These are phyloP conservation scores for Pulicaria dysenterica DNA, from an alignment of 129 eudicot genomes.

Conservation along the genomic window DNA sequence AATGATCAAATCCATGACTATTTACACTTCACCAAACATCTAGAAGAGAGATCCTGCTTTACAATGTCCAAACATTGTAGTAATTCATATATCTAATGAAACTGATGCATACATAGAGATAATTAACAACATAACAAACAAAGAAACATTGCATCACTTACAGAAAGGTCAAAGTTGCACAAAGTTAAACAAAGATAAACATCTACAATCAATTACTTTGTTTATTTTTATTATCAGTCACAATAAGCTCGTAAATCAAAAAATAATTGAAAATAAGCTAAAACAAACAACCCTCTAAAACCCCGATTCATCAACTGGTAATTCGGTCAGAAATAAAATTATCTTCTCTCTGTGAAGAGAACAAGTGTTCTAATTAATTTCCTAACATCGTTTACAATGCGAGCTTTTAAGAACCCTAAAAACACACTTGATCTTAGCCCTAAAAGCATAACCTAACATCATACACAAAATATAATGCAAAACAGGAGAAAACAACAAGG, in stretches of 20 bases:
- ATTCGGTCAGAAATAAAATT: not conserved
- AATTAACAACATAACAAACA: not conserved
- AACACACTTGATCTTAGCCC: conserved; percentile 23
- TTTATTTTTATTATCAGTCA: not conserved
- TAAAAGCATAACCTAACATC: conserved; percentile 15
- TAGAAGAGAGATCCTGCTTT: too few species aligned
- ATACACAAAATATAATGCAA: not conserved
- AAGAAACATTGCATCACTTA: not conserved
- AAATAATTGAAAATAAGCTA: too few species aligned
- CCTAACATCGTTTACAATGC: not conserved
- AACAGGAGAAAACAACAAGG: not conserved
- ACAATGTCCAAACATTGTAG: too few species aligned
- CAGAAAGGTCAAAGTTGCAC: conserved; percentile 24
- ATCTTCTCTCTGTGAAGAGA: not conserved
- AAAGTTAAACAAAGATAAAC: conserved; percentile 11
- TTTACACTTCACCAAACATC: too few species aligned
- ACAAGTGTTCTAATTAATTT: not conserved
- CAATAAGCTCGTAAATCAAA: too few species aligned
- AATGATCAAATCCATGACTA: not conserved
- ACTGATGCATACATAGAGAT: not conserved
- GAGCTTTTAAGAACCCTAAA: conserved; percentile 20
- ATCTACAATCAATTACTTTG: not conserved
- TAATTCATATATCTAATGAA: not conserved
- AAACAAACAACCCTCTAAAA: not conserved
- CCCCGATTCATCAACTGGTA: not conserved